These are phyloP conservation scores for Petunia secreta DNA, from an alignment of 257 asterid species.

Conservation along the genomic window DNA sequence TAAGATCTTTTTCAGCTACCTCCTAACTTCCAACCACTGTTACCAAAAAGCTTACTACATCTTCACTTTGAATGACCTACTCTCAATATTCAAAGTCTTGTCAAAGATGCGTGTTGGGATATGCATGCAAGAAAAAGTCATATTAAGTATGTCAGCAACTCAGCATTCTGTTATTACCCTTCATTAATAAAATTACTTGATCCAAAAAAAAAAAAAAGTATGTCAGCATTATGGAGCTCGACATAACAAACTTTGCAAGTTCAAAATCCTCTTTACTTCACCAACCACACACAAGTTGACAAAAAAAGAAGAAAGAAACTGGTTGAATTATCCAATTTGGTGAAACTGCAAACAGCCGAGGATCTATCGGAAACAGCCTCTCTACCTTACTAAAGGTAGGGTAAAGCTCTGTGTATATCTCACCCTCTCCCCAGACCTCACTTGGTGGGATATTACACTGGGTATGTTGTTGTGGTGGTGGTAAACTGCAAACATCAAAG, in stretches of 20 bases:
- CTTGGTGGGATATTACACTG: no score
- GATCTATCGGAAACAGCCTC: no score
- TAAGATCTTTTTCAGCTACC: not conserved
- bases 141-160: not conserved
- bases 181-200: no score
- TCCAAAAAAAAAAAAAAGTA: no score
- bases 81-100: not conserved
- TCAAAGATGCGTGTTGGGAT: not conserved
- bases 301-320: not conserved
- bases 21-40: not conserved
- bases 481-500: no score
- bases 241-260: not conserved
- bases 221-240: not conserved
- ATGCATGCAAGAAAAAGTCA: not conserved
- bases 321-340: not conserved
- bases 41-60: constrained; percentile 8
- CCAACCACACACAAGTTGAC: not conserved
- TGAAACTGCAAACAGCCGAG: not conserved
- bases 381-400: no score
- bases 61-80: not conserved
- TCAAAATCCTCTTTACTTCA: not conserved
- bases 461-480: no score
- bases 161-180: no score
- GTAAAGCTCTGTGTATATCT: no score
- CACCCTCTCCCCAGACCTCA: no score